Base-by-base conservation (phyloP, 2,329 filamentous ascomycete genomes). In the Trichoderma asperellum region DNA sequence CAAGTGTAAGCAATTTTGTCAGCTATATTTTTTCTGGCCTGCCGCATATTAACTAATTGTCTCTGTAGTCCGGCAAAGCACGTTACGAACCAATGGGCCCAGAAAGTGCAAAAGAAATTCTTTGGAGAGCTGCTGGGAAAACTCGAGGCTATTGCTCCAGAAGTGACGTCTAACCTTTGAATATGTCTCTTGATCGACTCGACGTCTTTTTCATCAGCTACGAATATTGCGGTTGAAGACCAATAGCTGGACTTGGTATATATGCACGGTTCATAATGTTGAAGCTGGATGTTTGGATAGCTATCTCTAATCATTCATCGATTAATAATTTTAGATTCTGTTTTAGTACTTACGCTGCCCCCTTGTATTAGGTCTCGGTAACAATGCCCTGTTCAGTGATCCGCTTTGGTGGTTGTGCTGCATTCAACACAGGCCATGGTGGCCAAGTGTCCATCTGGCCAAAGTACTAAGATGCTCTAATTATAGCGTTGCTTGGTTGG, bases 61-160 rank as follows among this genome's bases (percentile, higher is more conserved):
- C 4, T 5, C 2, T 5, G 7, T 1, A 66, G 63, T 10, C 63
- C 63, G 6, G 52, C 63, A 18, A 66, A 66, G 10, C 35, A 58
- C 16, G 63, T 66, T 40, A 66, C 53, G 8, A 66, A 49, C 10
- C 35, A 56, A 14, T 58, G 53, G 52, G 52, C 49, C 1, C 53
- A 66, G 2, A 1, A 11, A 49, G 63, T 57, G 10, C 63, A 66
- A 16, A 66, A 27, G 53, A 58, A 21, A 24, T 58, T 66, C 8
- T 58, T 66, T 6, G 37, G 35, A 32, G 52, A 66, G n/a, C 37
- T 66, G 14, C 7, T 57, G 5, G 37, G 6, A 18, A 57, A 57
- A 24, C 35, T 65, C 21, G 62, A 65, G 3, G 34, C 52, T 12
- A 49, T 66, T 12, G 29, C 35, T 1, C 63, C 63, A 0, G 63